Evolutionary conservation across 176 grass and related monocot genomes (phyloP).

Genomic region (Canna indica): DNA sequence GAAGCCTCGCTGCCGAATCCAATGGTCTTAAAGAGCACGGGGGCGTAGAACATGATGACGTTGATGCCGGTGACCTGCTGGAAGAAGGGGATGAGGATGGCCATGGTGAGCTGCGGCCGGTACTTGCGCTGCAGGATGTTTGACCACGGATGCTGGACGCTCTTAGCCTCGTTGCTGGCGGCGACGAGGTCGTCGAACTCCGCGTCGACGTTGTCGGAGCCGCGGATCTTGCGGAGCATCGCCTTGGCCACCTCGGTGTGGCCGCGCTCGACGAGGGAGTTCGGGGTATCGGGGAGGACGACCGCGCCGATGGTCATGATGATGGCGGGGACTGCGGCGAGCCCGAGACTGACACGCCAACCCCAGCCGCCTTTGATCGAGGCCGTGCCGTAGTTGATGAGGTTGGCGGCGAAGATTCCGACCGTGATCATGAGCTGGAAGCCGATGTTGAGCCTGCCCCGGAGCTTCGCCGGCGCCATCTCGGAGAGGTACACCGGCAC

Average conservation of each 20-base stretch:
- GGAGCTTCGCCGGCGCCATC: neutral
- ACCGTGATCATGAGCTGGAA: neutral
- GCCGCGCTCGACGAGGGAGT: neutral
- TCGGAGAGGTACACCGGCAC: neutral
- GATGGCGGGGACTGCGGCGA: neutral
- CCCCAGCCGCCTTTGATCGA: neutral
- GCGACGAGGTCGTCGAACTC: neutral
- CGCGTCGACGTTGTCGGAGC: neutral
- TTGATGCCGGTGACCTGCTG: slow-evolving; percentile 49
- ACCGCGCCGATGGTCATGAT: neutral
- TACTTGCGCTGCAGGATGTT: slow-evolving; percentile 57
- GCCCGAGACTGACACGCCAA: neutral
- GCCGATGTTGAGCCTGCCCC: neutral
- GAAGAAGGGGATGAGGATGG: slow-evolving; percentile 40
- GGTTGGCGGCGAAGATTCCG: neutral
- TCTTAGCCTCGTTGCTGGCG: neutral
- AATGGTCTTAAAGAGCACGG: slow-evolving; percentile 34
- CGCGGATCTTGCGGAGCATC: neutral
- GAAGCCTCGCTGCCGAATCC: slow-evolving; percentile 32
- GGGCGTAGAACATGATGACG: slow-evolving; percentile 45
- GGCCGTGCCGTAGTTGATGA: neutral
- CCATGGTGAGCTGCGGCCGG: slow-evolving; percentile 35
- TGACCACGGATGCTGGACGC: neutral
- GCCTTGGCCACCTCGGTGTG: neutral
- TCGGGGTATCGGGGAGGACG: neutral